Base-by-base conservation (phyloP, 768 basidiomycete species). In the Suillus paluster region DNA sequence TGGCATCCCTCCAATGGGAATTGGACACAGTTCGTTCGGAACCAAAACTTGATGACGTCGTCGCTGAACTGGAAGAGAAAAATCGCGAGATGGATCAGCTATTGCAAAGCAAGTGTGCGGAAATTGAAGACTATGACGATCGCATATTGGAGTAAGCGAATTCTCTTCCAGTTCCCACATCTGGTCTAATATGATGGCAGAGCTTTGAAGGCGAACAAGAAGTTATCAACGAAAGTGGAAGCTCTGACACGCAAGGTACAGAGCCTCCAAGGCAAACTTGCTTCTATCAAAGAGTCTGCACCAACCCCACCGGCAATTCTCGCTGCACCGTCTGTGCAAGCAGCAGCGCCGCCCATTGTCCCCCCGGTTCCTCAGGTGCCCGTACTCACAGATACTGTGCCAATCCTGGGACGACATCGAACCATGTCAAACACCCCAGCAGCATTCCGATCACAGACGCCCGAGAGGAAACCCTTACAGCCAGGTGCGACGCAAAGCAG, bases 111-210 rank as follows among this genome's bases (percentile, higher is more conserved):
- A 94, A 92, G 73, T 90, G 88, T 63, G 73, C 80, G 15, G 92
- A 94, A 75, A 91, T 94, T 60, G 92, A 94, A 70, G 90, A 89
- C 67, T 91, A 94, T 60, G 92, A 94, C 67, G 92, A 94, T 69
- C 85, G 85, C 39, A 85, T 87, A 57, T 84, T 94, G 63, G 89
- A 89, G 92, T 94, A 75, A 66, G 89, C 80, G 17, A 36, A 19
- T 64, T 64, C 33, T 11, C 42, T 30, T 48, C n/a, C 10, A 25
- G 19, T 54, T 56, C 54, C 66, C 30, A 57, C 46, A 41, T 45
- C 49, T 46, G 59, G 11, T 17, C 41, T 60, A 52, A 58, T 53
- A 27, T 65, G 57, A 64, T 60, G 17, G 23, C 67, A 94, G 92
- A 66, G 84, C 91, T 72, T 71, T 91, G 64, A 93, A 92, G 73